Conservation (phyloP, 192 early-diverging fungal genomes). For the Coemansia sp. region DNA sequence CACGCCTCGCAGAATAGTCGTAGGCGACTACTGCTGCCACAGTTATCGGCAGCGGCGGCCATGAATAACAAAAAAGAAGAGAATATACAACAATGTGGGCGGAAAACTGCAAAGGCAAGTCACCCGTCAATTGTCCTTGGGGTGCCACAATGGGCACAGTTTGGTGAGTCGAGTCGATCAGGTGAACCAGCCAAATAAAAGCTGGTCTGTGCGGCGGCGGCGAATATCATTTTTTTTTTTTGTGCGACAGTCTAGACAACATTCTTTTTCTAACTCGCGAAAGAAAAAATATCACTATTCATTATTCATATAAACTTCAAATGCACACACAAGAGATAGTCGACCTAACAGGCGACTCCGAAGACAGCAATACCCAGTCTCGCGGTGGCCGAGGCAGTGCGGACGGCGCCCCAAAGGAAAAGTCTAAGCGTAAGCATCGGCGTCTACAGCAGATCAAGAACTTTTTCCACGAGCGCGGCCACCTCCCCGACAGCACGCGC, state of each 20-base stretch:
- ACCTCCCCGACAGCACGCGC: conserved; percentile 10
- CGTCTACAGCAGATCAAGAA: conserved; percentile 10
- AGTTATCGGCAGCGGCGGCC: neutral
- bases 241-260: neutral
- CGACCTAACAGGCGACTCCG: neutral
- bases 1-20: conserved; percentile 38
- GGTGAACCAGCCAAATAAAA: neutral
- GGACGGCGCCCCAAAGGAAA: neutral
- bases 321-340: neutral
- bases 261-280: neutral
- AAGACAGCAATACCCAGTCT: neutral
- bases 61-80: neutral
- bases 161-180: too few species aligned
- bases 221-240: neutral
- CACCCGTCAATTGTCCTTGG: too few species aligned
- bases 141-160: too few species aligned
- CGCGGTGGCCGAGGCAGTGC: neutral
- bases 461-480: conserved; percentile 21
- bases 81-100: neutral
- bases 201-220: neutral
- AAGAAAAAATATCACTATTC: neutral
- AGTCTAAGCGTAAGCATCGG: neutral
- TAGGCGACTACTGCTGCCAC: neutral
- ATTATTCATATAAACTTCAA: neutral
- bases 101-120: too few species aligned